Evolutionary conservation across 2,329 filamentous ascomycete species (phyloP).

Genomic region (Thermothelomyces thermophilus): DNA sequence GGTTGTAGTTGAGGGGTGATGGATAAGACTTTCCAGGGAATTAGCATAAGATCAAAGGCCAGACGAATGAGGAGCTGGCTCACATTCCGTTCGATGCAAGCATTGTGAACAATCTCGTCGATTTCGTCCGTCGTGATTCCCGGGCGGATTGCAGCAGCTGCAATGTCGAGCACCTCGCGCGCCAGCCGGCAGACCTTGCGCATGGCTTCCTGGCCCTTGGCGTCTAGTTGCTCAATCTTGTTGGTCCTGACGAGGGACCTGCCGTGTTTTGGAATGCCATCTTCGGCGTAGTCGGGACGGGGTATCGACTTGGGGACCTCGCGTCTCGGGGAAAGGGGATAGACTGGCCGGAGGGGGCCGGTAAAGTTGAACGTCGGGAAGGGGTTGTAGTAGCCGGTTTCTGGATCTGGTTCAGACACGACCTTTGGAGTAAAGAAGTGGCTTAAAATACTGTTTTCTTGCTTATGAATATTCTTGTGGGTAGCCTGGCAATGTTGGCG

Average conservation of each 20-base stretch:
- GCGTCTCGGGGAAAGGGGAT: constrained; percentile 68
- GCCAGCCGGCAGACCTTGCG: constrained; percentile 82
- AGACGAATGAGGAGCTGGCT: constrained; percentile 29
- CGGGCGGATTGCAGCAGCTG: constrained; percentile 75
- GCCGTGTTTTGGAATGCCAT: constrained; percentile 65
- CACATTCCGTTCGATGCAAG: constrained; percentile 87
- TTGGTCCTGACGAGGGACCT: constrained; percentile 57
- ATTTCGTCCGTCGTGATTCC: constrained; percentile 94
- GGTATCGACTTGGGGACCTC: constrained; percentile 72
- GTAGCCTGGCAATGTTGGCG: constrained; percentile 49
- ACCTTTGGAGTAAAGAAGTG: constrained; percentile 70
- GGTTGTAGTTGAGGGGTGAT: constrained; percentile 28
- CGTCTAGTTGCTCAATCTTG: constrained; percentile 71
- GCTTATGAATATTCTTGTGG: constrained; percentile 81
- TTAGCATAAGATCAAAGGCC: constrained; percentile 2
- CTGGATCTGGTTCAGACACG: constrained; percentile 87
- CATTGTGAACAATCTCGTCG: constrained; percentile 90
- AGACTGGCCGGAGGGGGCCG: constrained; percentile 76
- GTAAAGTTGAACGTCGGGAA: constrained; percentile 84
- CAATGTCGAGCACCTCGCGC: constrained; percentile 87
- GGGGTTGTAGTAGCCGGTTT: constrained; percentile 82
- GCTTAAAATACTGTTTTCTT: constrained; percentile 67
- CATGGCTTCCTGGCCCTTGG: constrained; percentile 80
- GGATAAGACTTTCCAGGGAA: constrained; percentile 23
- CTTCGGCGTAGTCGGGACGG: constrained; percentile 79